Percentiles rank a stretch among this genome's conserved stretches.
Conservation (phyloP, 768 basidiomycete genomes). For the Psilocybe tampanensis region DNA sequence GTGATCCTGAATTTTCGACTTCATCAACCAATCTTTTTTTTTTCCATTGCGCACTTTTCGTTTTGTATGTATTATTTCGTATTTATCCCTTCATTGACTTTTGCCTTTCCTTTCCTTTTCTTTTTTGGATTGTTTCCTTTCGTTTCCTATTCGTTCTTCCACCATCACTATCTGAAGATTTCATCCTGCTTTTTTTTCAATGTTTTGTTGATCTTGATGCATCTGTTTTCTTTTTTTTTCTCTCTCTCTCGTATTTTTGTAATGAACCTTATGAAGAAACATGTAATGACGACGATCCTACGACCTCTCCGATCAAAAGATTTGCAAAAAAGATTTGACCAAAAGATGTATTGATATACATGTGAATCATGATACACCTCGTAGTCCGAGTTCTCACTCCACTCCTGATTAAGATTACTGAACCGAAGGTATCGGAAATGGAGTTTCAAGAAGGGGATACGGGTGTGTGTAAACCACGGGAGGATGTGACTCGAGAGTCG, state of each 20-base stretch:
- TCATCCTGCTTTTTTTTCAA: neutral
- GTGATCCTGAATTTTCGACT: neutral
- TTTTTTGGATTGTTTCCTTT: neutral
- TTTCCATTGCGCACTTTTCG: conserved; percentile 3
- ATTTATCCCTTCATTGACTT: too few species aligned
- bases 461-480: neutral
- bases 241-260: conserved; percentile 17
- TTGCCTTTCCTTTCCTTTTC: neutral
- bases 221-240: too few species aligned
- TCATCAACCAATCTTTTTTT: neutral
- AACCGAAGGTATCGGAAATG: neutral
- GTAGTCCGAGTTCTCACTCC: too few species aligned
- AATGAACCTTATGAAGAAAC: conserved; percentile 23
- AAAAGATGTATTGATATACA: too few species aligned
- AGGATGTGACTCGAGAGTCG: too few species aligned
- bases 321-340: too few species aligned
- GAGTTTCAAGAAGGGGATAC: neutral
- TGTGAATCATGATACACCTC: too few species aligned
- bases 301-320: too few species aligned
- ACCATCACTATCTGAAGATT: neutral
- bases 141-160: conserved; percentile 3
- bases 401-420: too few species aligned
- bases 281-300: conserved; percentile 15
- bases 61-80: conserved; percentile 6
- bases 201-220: conserved; percentile 10